Percentiles rank a stretch among this genome's conserved stretches.
These are phyloP conservation scores for Paramecium sonneborni DNA, from an alignment of 73 alveolate species.

Conservation along the genomic window DNA sequence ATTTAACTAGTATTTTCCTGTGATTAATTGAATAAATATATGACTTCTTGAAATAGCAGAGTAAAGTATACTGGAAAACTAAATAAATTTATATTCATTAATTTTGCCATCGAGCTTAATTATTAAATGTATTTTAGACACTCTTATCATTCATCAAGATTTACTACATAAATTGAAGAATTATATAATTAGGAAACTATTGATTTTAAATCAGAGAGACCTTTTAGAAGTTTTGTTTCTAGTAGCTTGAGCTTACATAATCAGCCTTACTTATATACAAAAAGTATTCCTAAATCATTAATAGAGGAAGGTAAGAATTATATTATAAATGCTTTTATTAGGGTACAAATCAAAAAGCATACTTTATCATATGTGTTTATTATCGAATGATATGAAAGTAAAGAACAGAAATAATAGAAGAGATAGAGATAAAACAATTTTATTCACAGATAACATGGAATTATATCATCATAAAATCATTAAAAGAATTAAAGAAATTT, in stretches of 20 bases:
- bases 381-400: not conserved
- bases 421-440: not conserved
- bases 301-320: not conserved
- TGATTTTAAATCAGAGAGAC: not conserved
- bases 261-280: not conserved
- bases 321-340: not conserved
- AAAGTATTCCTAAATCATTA: not conserved
- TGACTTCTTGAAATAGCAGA: not conserved
- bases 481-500: not conserved
- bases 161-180: not conserved
- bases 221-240: not conserved
- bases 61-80: not conserved
- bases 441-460: slow-evolving; percentile 27
- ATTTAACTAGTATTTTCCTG: not conserved
- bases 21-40: not conserved
- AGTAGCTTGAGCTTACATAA: not conserved
- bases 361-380: not conserved
- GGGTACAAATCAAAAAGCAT: slow-evolving; percentile 3
- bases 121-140: not conserved
- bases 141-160: not conserved
- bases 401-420: not conserved
- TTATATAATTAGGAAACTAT: not conserved
- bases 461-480: not conserved
- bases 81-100: not conserved
- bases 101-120: not conserved